Percentiles rank a stretch among this genome's conserved stretches.
Conservation (phyloP, 2,329 filamentous ascomycete genomes). For the Parastagonospora nodorum region DNA sequence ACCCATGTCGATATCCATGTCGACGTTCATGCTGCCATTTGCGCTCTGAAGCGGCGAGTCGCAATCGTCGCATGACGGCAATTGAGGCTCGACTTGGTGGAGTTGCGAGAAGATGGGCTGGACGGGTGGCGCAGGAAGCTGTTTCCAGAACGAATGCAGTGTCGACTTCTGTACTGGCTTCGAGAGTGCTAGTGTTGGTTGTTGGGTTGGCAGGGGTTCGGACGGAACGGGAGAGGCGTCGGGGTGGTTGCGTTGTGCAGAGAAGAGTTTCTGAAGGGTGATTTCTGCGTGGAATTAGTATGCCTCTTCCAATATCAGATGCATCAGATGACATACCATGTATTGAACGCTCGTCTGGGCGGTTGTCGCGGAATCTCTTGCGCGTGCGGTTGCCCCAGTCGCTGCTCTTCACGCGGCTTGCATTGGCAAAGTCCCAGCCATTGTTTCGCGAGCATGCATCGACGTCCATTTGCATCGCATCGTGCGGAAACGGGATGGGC, state of each 20-base stretch:
- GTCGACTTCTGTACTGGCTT: conserved; percentile 49
- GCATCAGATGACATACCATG: conserved; percentile 51
- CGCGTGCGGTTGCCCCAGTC: conserved; percentile 62
- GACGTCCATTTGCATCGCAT: conserved; percentile 33
- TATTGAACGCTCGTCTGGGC: conserved; percentile 61
- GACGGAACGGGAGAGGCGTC: conserved; percentile 35
- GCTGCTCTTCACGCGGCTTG: conserved; percentile 31
- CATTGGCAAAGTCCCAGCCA: conserved; percentile 33
- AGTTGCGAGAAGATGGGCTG: conserved; percentile 20
- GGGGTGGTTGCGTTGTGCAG: conserved; percentile 47
- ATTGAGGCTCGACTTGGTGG: conserved; percentile 6
- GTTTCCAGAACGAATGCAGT: conserved; percentile 54
- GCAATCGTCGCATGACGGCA: conserved; percentile 52
- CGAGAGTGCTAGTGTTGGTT: conserved; percentile 5
- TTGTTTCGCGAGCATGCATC: conserved; percentile 8
- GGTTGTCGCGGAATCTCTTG: conserved; percentile 63
- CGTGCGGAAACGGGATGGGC: conserved; percentile 26
- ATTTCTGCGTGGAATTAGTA: conserved; percentile 40
- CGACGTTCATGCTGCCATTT: conserved; percentile 44
- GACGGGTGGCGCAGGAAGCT: conserved; percentile 42
- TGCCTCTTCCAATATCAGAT: background rate
- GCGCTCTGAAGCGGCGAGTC: conserved; percentile 41
- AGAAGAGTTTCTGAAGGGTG: conserved; percentile 53
- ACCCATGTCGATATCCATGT: conserved; percentile 43
- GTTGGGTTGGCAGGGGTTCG: conserved; percentile 19